A percentile compares a stretch with the other conserved stretches of the same genome.
phyloP scores from a whole-genome alignment of 306 rosid genomes.

The Abrus precatorius region DNA sequence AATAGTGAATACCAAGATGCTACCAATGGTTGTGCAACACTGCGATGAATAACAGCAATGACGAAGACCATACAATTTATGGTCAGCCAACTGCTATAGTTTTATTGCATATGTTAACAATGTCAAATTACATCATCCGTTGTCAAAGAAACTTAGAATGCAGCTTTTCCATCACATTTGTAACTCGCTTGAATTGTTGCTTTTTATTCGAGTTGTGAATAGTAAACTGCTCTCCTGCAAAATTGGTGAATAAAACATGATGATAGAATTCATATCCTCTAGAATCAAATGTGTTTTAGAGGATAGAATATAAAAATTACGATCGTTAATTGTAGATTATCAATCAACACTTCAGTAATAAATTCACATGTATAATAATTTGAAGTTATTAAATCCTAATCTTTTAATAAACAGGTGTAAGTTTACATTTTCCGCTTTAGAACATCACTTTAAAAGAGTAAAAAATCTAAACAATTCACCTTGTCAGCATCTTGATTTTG shows the following conservation, averaged over 20 bases:
- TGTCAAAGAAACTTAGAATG: background rate
- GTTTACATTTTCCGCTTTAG: background rate
- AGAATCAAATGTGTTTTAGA: background rate
- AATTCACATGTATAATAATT: background rate
- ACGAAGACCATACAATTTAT: background rate
- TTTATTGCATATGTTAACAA: background rate
- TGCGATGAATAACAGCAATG: background rate
- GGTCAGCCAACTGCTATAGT: background rate
- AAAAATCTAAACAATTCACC: background rate
- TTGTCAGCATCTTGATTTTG: background rate
- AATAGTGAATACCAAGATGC: no score
- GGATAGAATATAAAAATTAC: background rate
- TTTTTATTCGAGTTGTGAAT: background rate
- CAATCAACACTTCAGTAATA: background rate
- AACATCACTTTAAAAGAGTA: background rate
- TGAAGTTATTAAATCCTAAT: background rate
- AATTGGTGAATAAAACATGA: background rate
- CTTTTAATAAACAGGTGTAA: background rate
- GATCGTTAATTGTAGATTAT: background rate
- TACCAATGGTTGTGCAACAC: background rate
- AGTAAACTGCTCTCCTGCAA: constrained; percentile 29
- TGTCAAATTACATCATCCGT: constrained; percentile 5
- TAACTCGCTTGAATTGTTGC: background rate
- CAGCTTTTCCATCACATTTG: background rate
- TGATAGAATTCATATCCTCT: background rate